Conservation (phyloP, 495 filamentous ascomycete species). For the Penicillium riverlandense region DNA sequence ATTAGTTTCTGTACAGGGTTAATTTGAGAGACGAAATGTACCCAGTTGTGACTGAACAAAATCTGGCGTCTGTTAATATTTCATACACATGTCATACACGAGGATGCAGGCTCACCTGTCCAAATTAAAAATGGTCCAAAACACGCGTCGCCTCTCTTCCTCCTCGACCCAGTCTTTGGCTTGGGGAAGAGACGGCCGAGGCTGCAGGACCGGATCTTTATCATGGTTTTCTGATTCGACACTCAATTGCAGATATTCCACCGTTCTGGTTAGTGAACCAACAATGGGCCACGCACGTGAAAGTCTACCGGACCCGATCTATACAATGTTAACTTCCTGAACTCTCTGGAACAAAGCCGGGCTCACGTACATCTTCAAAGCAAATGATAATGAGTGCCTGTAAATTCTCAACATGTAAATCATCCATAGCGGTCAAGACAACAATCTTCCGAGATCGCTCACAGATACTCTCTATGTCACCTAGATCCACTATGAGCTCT, state of each 20-base stretch:
- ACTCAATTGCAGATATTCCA: slow-evolving; percentile 29
- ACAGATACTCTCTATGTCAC: neutral
- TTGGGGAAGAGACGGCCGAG: slow-evolving; percentile 25
- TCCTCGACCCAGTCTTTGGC: slow-evolving; percentile 38
- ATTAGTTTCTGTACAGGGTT: too few relatives aligned
- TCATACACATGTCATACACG: too few relatives aligned
- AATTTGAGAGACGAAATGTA: too few relatives aligned
- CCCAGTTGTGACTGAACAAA: slow-evolving; percentile 20
- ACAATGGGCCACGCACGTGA: slow-evolving; percentile 13
- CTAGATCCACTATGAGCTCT: neutral
- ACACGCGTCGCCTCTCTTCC: slow-evolving; percentile 44
- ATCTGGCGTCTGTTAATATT: too few relatives aligned
- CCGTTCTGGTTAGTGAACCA: slow-evolving; percentile 29
- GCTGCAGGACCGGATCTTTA: slow-evolving; percentile 9
- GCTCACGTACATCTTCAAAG: slow-evolving; percentile 20
- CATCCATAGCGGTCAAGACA: slow-evolving; percentile 24
- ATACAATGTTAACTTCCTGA: too few relatives aligned
- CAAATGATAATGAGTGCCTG: slow-evolving; percentile 31
- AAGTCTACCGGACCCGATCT: too few relatives aligned
- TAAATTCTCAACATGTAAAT: slow-evolving; percentile 28
- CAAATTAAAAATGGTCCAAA: slow-evolving; percentile 46
- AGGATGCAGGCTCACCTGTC: slow-evolving; percentile 23
- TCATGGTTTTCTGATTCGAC: slow-evolving; percentile 19
- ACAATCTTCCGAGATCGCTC: slow-evolving; percentile 12
- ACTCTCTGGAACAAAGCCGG: too few relatives aligned